Evolutionary conservation across 176 grass and related monocot species (phyloP), one percentile per base, ranked within the genome.

Genomic region (Aegilops tauschii): DNA sequence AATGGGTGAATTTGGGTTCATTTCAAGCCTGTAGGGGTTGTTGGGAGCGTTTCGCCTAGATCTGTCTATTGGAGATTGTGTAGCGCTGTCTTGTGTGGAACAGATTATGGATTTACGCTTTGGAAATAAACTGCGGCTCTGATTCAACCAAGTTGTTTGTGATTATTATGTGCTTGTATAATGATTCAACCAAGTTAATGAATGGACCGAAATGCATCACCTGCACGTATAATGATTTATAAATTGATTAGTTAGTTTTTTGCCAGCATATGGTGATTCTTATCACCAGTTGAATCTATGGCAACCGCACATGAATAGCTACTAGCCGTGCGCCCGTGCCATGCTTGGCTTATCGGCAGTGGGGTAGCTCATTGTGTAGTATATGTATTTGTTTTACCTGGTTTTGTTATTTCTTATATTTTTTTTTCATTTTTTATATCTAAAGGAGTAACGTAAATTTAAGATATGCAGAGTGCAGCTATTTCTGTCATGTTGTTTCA

Each of bases 41-140:
- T 20, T 83, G 31, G 42, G 14, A 65, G 71, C 73, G 49, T 58
- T 18, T 58, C 61, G 1, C 12, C 8, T 85, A 78, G 75, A 92
- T 92, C 87, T 77, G 27, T 42, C 20, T 21, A 36, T 76, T 47
- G 9, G 3, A 14, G 63, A 6, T 71, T 9, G 1, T 36, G 31
- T 32, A 45, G 35, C 64, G 3, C 9, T 64, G 3, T 71, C 8
- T 36, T 29, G 8, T 30, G 18, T 12, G 3, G 17, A 54, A 29
- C 5, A 5, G n/a, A 76, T 71, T 61, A 7, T 49, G 11, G 28
- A 79, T 79, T 50, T 28, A 9, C 16, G 20, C 12, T n/a, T 68
- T 50, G 37, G 31, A 79, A 65, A 13, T 9, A 54, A 66, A 63
- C 17, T n/a, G 35, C 40, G 32, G 18, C 32, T 17, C 1, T 17